phyloP scores from a whole-genome alignment of 2,329 filamentous ascomycete species.

The Colletotrichum falcatum region DNA sequence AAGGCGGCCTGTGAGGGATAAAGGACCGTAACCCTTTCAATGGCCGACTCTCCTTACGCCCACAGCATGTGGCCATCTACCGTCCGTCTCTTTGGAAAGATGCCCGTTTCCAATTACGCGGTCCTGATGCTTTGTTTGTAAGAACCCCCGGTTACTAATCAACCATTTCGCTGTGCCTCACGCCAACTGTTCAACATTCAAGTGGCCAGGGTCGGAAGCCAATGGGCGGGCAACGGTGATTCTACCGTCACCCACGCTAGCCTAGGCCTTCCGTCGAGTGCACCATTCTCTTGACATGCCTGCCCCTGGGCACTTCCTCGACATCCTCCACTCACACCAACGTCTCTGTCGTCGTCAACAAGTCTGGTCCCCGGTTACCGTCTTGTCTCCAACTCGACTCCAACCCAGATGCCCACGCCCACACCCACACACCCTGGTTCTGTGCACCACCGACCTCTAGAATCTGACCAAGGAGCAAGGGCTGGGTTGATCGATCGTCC shows the following conservation, averaged over 20 bases:
- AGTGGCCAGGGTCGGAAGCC: too few species aligned
- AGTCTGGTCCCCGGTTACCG: neutral
- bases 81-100: neutral
- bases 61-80: neutral
- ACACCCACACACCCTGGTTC: neutral
- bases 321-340: neutral
- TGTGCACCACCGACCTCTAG: neutral
- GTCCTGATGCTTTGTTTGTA: conserved; percentile 1
- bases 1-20: neutral
- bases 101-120: neutral
- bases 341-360: neutral
- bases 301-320: neutral
- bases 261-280: neutral
- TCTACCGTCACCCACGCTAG: too few species aligned
- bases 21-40: neutral
- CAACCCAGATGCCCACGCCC: neutral
- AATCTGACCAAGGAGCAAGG: neutral
- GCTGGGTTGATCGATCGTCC: conserved; percentile 9
- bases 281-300: too few species aligned
- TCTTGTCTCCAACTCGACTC: neutral
- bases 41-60: neutral
- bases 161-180: neutral
- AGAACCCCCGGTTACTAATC: neutral
- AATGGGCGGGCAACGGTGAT: too few species aligned
- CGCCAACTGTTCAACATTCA: neutral